A percentile compares a stretch with the other conserved stretches of the same genome.
Evolutionary conservation across 305 asterid genomes (phyloP).

Genomic region (Solanum hybrid): DNA sequence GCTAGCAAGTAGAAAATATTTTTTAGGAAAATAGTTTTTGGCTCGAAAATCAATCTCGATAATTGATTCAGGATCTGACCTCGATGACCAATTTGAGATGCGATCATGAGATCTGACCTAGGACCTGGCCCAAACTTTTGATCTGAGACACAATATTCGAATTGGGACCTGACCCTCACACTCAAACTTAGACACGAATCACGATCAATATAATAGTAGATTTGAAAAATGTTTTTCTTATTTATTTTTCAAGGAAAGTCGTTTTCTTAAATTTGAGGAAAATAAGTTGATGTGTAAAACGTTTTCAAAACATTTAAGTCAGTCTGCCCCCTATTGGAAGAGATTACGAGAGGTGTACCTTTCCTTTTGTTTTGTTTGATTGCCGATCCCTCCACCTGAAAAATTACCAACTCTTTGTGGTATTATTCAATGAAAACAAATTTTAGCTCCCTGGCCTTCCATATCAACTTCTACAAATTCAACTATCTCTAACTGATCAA

Average conservation of each 20-base stretch:
- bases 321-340: no score
- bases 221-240: no score
- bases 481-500: neutral
- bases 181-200: neutral
- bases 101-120: neutral
- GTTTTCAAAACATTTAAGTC: neutral
- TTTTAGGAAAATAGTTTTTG: neutral
- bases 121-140: neutral
- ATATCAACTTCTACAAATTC: neutral
- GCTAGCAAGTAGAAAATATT: neutral
- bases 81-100: neutral
- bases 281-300: no score
- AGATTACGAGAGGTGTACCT: neutral
- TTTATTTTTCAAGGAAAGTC: neutral
- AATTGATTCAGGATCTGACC: no score
- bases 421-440: neutral
- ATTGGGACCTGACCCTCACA: neutral
- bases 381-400: neutral
- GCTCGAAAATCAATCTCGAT: neutral
- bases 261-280: no score
- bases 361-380: neutral
- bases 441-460: neutral
- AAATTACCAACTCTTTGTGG: neutral
- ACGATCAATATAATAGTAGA: no score
- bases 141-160: neutral